Base-by-base conservation (phyloP, 495 filamentous ascomycete genomes). In the Tetracladium setigerum region DNA sequence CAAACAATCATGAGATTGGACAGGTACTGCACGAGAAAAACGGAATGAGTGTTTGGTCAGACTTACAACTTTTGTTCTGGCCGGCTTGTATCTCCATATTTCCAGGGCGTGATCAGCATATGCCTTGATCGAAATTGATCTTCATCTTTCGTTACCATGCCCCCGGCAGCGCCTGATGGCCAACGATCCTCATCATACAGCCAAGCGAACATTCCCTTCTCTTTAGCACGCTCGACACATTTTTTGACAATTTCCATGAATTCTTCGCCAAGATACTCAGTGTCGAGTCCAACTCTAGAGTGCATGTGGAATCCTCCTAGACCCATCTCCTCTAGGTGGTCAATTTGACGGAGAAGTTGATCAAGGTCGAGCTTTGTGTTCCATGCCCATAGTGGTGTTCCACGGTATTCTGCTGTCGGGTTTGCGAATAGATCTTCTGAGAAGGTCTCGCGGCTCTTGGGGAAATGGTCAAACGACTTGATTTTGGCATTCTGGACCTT, bases 241-340 rank as follows among this genome's bases (percentile, higher is more conserved):
- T 45, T 32, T 9, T 35, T 15, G 1, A 61, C 47, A 16, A 53
- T 39, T 31, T 52, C 52, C 58, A 61, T 55, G 33, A 53, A 61
- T 22, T 61, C 58, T 10, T 34, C 31, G 5, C 58, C 52, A 43
- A 61, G 45, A 27, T 61, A 61, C 17, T 53, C 52, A 7, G 58
- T 61, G 40, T 61, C 58, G n/a, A 61, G 52, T 0, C 58, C 58
- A 17, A 38, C 44, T 4, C 58, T 52, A 8, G 49, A 46, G 38
- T 61, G 58, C 46, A 61, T 60, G 38, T 57, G 55, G 32, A 61
- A 61, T 5, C 58, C 58, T 16, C 58, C 58, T 35, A 61, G 38
- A 8, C 58, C 58, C 58, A 61, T 61, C 7, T 52, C 52, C 38
- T 18, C 24, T 19, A 58, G 51, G 24, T 45, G 9, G 44, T 61